Evolutionary conservation across 2,329 filamentous ascomycete genomes (phyloP).

Genomic region (Botrytis cinerea): DNA sequence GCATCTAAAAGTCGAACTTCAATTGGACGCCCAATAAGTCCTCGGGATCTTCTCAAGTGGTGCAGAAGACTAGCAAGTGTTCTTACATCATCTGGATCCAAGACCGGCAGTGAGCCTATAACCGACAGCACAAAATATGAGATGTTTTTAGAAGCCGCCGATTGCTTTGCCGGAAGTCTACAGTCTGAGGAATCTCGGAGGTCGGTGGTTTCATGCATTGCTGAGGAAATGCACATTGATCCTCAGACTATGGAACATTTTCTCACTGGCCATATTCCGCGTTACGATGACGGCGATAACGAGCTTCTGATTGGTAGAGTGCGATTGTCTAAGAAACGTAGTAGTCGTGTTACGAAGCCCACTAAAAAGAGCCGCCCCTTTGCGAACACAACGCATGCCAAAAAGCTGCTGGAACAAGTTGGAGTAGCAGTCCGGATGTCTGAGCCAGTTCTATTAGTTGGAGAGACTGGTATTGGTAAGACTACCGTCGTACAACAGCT

Average conservation of each 20-base stretch:
- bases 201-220: constrained; percentile 68
- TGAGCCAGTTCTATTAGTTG: constrained; percentile 94
- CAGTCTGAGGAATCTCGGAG: constrained; percentile 63
- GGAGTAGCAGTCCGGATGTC: constrained; percentile 76
- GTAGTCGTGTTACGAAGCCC: constrained; percentile 48
- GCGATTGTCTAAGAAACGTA: constrained; percentile 55
- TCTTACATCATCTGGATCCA: constrained; percentile 61
- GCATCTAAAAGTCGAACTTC: constrained; percentile 52
- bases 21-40: constrained; percentile 57
- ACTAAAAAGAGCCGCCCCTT: constrained; percentile 67
- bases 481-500: constrained; percentile 95
- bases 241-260: constrained; percentile 79
- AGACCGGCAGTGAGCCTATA: constrained; percentile 68
- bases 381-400: constrained; percentile 83
- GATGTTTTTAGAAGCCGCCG: constrained; percentile 91
- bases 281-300: constrained; percentile 61
- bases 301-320: constrained; percentile 67
- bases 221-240: constrained; percentile 84
- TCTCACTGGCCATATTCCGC: constrained; percentile 70
- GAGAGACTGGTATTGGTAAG: constrained; percentile 97
- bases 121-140: constrained; percentile 73
- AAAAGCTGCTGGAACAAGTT: constrained; percentile 84
- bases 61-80: constrained; percentile 73
- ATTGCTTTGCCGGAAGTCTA: constrained; percentile 85
- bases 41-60: constrained; percentile 88